Percentiles rank a stretch among this genome's conserved stretches.
Conservation (phyloP, 768 basidiomycete species). For the Russula ochroleuca region DNA sequence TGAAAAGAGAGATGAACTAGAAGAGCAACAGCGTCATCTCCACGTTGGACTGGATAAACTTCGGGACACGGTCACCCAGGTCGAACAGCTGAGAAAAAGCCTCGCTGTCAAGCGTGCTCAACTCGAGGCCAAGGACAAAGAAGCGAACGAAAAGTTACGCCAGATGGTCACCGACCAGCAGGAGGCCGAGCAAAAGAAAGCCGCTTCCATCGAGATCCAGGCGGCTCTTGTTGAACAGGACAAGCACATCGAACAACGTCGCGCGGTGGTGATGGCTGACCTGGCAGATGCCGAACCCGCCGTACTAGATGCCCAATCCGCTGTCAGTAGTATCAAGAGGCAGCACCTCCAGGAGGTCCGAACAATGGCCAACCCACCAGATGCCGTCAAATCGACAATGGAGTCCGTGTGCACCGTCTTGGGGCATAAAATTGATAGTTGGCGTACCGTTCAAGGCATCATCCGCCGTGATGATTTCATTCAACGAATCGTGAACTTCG, state of each 20-base stretch:
- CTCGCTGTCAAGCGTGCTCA: constrained; percentile 91
- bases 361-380: constrained; percentile 97
- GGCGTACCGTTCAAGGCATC: constrained; percentile 93
- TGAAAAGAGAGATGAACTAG: constrained; percentile 95
- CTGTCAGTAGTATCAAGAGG: constrained; percentile 95
- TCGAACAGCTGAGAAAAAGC: constrained; percentile 93
- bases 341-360: constrained; percentile 96
- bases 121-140: constrained; percentile 86
- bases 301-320: constrained; percentile 88
- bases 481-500: constrained; percentile 90
- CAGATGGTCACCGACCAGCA: constrained; percentile 99
- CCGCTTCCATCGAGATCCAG: constrained; percentile 93
- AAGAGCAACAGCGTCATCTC: constrained; percentile 97
- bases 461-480: constrained; percentile 98
- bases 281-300: constrained; percentile 98
- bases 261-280: constrained; percentile 86
- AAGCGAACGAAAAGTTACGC: constrained; percentile 95
- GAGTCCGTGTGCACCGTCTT: constrained; percentile 96
- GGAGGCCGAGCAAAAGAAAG: constrained; percentile 97
- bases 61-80: constrained; percentile 91
- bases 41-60: constrained; percentile 98
- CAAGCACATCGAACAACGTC: constrained; percentile 80
- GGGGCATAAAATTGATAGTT: constrained; percentile 94
- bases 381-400: constrained; percentile 96
- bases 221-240: constrained; percentile 91